Evolutionary conservation across 169 alveolate genomes (phyloP), one percentile per base, ranked within the genome.

Genomic region (Amoebophrya sp.): DNA sequence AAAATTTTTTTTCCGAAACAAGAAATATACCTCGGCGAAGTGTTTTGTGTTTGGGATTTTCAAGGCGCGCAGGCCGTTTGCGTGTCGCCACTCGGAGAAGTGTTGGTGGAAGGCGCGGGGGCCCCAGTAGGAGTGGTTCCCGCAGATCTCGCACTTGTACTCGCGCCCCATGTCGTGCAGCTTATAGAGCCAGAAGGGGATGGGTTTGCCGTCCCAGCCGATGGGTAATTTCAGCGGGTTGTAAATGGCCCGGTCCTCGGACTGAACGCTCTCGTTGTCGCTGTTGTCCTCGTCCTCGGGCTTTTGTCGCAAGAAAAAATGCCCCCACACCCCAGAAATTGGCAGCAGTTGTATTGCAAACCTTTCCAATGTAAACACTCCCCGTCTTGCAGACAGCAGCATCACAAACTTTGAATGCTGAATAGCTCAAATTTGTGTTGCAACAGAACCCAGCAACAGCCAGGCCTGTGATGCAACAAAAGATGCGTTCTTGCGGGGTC

Each of bases 141-240:
- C 99, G 95, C 99, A 98, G 32, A 98, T 98, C 95, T 98, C 99
- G 92, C 99, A 98, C 95, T 97, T 98, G 95, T 97, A 98, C 93
- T 98, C 99, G 83, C 97, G 95, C 23, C 99, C 99, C 53, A 98
- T 95, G 7, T 99, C 99, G 94, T 98, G 99, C 55, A 98, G 95
- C 92, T 98, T 98, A 95, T 98, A 98, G 83, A 98, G 95, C 99
- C 99, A 98, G 95, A 97, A 98, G 32, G 99, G 99, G 77, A 98
- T 97, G 29, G 99, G 99, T 92, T 97, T 98, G 25, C 99, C 99
- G 94, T 98, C 99, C 97, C 98, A 97, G 29, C 99, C 95, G 40
- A 97, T 95, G 23, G 99, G 99, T 23, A 98, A 95, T 92, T 98
- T 98, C 91, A 97, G 95, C 25, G 99, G 99, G 94, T 98, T 98